Percentiles rank a stretch among this genome's conserved stretches.
Evolutionary conservation across 495 filamentous ascomycete genomes (phyloP).

Genomic region (Cenococcum geophilum): DNA sequence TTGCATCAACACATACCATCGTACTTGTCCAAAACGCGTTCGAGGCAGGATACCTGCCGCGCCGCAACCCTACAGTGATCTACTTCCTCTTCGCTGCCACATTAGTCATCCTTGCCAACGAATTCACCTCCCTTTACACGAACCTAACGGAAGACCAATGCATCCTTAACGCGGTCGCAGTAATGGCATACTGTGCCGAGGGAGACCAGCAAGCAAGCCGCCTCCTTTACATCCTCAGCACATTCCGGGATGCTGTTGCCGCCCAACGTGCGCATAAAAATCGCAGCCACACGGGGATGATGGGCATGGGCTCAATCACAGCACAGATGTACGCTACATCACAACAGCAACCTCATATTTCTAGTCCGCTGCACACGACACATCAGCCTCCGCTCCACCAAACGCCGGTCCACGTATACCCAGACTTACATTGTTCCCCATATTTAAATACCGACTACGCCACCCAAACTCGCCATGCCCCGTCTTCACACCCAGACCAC

Average conservation of each 20-base stretch:
- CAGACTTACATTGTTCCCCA: slow-evolving; percentile 18
- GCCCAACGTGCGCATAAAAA: slow-evolving; percentile 40
- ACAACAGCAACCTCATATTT: background rate
- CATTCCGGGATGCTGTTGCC: slow-evolving; percentile 52
- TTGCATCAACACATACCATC: slow-evolving; percentile 62
- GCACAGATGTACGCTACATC: background rate
- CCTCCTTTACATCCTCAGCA: slow-evolving; percentile 57
- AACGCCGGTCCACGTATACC: slow-evolving; percentile 24
- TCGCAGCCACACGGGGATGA: slow-evolving; percentile 24
- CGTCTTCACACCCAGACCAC: background rate
- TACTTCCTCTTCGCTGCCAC: slow-evolving; percentile 70
- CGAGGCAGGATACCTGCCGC: slow-evolving; percentile 56
- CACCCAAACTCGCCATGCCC: background rate
- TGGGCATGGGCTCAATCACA: background rate
- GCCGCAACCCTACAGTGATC: slow-evolving; percentile 62
- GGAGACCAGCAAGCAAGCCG: slow-evolving; percentile 60
- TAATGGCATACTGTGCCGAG: slow-evolving; percentile 56
- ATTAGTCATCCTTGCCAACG: slow-evolving; percentile 61
- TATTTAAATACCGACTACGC: background rate
- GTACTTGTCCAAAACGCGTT: slow-evolving; percentile 54
- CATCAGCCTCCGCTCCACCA: slow-evolving; percentile 12
- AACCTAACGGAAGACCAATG: slow-evolving; percentile 50
- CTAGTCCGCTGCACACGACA: background rate
- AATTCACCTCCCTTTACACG: slow-evolving; percentile 59
- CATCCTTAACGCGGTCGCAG: slow-evolving; percentile 53